Conservation (phyloP, 2,329 filamentous ascomycete species). For the Penicillium sp. region DNA sequence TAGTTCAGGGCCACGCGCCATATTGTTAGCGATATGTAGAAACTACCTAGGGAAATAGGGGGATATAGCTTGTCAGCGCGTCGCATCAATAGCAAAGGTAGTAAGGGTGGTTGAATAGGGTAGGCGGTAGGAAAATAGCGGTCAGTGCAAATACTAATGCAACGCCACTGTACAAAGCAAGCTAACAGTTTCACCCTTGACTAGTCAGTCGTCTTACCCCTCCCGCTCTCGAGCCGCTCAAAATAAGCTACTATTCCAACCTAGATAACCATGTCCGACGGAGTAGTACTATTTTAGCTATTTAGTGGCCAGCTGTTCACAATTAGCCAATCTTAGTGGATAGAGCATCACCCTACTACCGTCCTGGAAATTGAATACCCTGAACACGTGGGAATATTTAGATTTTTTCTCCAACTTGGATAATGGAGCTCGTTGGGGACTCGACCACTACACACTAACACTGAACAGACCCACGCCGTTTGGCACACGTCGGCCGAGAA, state of each 20-base stretch:
- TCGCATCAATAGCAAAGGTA: too few relatives aligned
- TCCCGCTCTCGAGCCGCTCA: neutral
- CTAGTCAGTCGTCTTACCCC: neutral
- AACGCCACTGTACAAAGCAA: too few relatives aligned
- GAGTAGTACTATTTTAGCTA: neutral
- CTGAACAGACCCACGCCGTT: neutral
- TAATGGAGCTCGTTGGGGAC: neutral
- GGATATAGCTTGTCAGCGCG: too few relatives aligned
- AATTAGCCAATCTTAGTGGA: neutral
- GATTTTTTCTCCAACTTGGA: neutral
- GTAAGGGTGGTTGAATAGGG: too few relatives aligned
- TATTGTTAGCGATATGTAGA: too few relatives aligned
- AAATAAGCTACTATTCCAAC: neutral
- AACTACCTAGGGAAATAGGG: too few relatives aligned
- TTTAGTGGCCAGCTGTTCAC: neutral
- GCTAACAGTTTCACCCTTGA: neutral
- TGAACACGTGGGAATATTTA: neutral
- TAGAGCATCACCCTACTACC: neutral
- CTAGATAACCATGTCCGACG: neutral
- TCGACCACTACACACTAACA: too few relatives aligned
- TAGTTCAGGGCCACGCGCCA: slow-evolving; percentile 5
- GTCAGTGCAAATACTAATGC: too few relatives aligned
- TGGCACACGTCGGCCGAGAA: neutral
- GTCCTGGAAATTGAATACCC: neutral
- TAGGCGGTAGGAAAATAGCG: too few relatives aligned